These are phyloP conservation scores for Castanea sativa DNA, from an alignment of 306 rosid species.

Conservation along the genomic window DNA sequence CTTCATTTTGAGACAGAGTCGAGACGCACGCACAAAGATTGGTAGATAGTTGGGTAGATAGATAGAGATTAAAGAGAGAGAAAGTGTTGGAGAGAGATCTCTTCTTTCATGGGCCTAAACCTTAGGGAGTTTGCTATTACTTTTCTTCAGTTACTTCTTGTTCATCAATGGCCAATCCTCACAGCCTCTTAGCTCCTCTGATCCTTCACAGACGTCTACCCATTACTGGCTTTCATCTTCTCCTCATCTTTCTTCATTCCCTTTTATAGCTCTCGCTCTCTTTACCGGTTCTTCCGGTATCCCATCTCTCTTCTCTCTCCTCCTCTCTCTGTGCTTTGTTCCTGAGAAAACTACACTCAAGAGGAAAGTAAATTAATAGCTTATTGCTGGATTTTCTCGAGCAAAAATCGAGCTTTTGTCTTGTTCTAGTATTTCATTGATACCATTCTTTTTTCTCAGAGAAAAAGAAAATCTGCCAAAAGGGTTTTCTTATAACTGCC, in stretches of 20 bases:
- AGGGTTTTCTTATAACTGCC: not conserved
- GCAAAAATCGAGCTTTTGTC: not conserved
- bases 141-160: constrained; percentile 5
- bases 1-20: not conserved
- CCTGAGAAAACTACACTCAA: not conserved
- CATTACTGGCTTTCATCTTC: constrained; percentile 73
- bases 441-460: not conserved
- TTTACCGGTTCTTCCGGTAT: constrained; percentile 26
- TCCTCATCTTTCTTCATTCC: constrained; percentile 84
- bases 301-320: not conserved
- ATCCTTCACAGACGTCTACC: constrained; percentile 56
- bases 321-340: constrained; percentile 5
- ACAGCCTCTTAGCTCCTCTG: constrained; percentile 25
- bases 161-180: constrained; percentile 47
- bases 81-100: not conserved
- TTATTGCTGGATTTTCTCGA: not conserved
- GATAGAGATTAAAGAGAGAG: not conserved
- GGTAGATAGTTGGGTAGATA: too few relatives aligned
- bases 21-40: not conserved
- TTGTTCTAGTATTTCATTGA: not conserved
- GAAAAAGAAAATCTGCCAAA: not conserved
- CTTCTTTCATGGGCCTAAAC: constrained; percentile 68
- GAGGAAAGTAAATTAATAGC: not conserved
- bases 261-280: constrained; percentile 52
- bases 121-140: not conserved